These are phyloP conservation scores for Phlegmacium glaucopus DNA, from an alignment of 768 basidiomycete genomes.

Conservation along the genomic window DNA sequence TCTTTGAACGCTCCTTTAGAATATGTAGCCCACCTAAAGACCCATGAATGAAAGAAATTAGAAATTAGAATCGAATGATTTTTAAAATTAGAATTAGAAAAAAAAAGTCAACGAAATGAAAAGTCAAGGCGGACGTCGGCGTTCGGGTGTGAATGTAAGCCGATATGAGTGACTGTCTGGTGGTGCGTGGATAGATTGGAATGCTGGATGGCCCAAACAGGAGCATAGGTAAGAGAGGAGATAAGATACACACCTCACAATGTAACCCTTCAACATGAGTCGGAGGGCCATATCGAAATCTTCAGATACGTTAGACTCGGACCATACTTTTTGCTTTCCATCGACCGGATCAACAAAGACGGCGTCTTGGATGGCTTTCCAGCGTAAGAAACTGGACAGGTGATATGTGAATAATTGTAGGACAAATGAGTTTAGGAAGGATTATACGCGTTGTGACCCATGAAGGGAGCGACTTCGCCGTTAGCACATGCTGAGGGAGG, in stretches of 20 bases:
- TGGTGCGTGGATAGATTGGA: too few species aligned
- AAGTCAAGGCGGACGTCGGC: too few species aligned
- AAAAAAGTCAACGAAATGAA: background rate
- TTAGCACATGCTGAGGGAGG: slow-evolving; percentile 64
- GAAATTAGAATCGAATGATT: background rate
- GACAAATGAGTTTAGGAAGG: background rate
- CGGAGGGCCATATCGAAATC: slow-evolving; percentile 81
- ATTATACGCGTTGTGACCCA: slow-evolving; percentile 74
- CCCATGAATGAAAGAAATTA: slow-evolving; percentile 21
- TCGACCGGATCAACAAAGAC: slow-evolving; percentile 66
- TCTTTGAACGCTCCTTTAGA: slow-evolving; percentile 86
- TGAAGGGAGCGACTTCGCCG: slow-evolving; percentile 79
- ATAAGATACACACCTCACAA: slow-evolving; percentile 45
- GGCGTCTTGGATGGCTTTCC: slow-evolving; percentile 85
- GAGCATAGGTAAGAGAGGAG: background rate
- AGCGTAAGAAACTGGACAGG: slow-evolving; percentile 58
- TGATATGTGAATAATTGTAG: background rate
- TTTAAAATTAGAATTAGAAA: background rate
- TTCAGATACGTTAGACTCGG: slow-evolving; percentile 74
- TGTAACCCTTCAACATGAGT: slow-evolving; percentile 59
- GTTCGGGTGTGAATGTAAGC: too few species aligned
- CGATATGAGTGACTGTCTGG: too few species aligned
- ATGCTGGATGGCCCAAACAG: too few species aligned
- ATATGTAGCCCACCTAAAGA: slow-evolving; percentile 87
- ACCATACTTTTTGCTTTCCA: slow-evolving; percentile 71